Base-by-base conservation (phyloP, 176 grass and related monocot species). In the Carex scoparia region DNA sequence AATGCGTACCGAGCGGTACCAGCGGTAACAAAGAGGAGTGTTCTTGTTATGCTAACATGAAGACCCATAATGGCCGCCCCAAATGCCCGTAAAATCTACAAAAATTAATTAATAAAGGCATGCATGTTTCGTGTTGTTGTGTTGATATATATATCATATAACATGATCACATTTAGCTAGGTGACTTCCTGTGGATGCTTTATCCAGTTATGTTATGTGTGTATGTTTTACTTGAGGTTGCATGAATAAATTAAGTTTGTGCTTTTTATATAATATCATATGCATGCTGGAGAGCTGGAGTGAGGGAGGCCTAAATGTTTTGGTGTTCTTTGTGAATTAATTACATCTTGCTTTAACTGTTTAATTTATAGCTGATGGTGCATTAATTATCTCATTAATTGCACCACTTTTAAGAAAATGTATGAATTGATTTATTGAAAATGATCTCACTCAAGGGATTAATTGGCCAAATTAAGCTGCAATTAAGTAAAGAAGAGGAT, bases 41-140 rank as follows among this genome's bases (percentile, higher is more conserved):
- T 77, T 81, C 94, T 51, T 94, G 94, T 89, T 97, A 94, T 85
- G 94, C 90, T 62, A 79, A 89, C 82, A 92, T 94, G 88, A 91
- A 51, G 55, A 92, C 90, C 15, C 89, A 92, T 28, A 18, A 81
- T 6, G 88, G 90, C 32, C 81, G 78, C 31, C 94, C 82, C 72
- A 97, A 97, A 79, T 94, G 94, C 85, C 92, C 92, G 0, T 96
- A 85, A 92, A 33, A 51, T 28, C n/a, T n/a, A 53, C 9, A 74
- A 12, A 23, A 23, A 23, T 23, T 23, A 23, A 23, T 23, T 12
- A 74, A 10, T 74, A 75, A 27, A 10, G 13, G 44, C 71, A 28
- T 75, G 44, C 71, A 28, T 75, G 30, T 19, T 40, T 61, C 13
- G 6, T 60, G 44, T 35, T 16, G 51, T 16, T 4, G 60, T 11